Evolutionary conservation across 2,329 filamentous ascomycete genomes (phyloP).

Genomic region (Venturia aucupariae): DNA sequence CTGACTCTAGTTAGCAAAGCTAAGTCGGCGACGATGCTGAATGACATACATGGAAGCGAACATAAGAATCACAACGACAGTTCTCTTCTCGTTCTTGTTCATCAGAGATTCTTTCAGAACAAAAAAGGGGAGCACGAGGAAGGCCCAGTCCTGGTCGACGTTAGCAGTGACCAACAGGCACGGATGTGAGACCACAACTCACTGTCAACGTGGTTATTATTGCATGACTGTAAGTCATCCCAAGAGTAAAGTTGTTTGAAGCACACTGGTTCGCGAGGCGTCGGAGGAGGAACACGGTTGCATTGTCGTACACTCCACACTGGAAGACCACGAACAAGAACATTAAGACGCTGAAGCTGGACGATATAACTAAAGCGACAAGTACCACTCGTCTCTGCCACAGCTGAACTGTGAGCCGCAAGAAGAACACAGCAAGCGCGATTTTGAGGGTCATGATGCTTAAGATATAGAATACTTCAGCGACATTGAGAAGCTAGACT

Average conservation of each 20-base stretch:
- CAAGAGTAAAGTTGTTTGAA: background rate
- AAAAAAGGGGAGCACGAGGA: background rate
- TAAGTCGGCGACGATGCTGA: background rate
- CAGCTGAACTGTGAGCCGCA: conserved; percentile 30
- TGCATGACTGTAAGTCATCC: conserved; percentile 5
- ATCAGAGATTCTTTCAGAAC: background rate
- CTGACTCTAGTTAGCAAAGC: background rate
- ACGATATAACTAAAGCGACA: background rate
- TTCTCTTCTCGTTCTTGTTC: conserved; percentile 1
- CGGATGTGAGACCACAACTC: background rate
- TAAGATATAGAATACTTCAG: conserved; percentile 31
- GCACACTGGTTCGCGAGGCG: background rate
- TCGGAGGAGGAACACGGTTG: background rate
- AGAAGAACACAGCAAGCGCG: conserved; percentile 36
- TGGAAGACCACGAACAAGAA: conserved; percentile 5
- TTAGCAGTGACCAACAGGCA: background rate
- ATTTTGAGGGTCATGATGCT: conserved; percentile 35
- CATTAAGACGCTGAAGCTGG: background rate
- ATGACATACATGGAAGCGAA: conserved; percentile 4
- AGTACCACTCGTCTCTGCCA: conserved; percentile 25
- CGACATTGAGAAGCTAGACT: conserved; percentile 16
- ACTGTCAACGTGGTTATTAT: background rate
- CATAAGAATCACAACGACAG: background rate
- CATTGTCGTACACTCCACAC: conserved; percentile 2
- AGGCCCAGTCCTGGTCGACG: background rate